Conservation (phyloP, 1,284 basidiomycete genomes). For the Mycosarcoma maydis region DNA sequence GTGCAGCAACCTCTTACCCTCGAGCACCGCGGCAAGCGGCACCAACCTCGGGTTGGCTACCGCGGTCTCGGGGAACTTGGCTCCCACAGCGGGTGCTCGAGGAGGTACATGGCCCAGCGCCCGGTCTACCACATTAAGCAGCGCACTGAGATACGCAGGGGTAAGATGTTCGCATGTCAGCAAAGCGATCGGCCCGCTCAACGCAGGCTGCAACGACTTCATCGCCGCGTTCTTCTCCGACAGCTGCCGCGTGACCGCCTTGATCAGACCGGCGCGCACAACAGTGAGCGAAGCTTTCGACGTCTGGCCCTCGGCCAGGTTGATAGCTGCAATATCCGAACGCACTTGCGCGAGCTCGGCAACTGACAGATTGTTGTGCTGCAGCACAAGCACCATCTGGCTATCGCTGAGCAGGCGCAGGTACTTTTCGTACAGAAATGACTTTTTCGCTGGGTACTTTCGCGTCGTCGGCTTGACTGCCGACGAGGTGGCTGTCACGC, state of each 20-base stretch:
- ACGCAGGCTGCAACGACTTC: slow-evolving; percentile 31
- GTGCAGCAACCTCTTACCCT: slow-evolving; percentile 51
- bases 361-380: slow-evolving; percentile 59
- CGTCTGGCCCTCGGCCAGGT: slow-evolving; percentile 35
- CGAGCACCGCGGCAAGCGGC: slow-evolving; percentile 53
- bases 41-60: slow-evolving; percentile 52
- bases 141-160: slow-evolving; percentile 51
- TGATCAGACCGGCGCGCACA: slow-evolving; percentile 50
- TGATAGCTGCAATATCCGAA: slow-evolving; percentile 47
- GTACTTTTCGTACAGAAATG: slow-evolving; percentile 58
- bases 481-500: slow-evolving; percentile 6
- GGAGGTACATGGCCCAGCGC: slow-evolving; percentile 47
- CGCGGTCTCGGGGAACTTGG: slow-evolving; percentile 17
- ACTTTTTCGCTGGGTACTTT: slow-evolving; percentile 48
- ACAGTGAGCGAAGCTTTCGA: slow-evolving; percentile 43
- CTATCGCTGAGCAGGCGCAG: slow-evolving; percentile 46
- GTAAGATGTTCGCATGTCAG: slow-evolving; percentile 55
- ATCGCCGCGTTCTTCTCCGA: slow-evolving; percentile 12
- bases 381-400: slow-evolving; percentile 53
- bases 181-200: slow-evolving; percentile 58
- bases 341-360: slow-evolving; percentile 52
- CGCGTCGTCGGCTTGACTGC: slow-evolving; percentile 5
- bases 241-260: slow-evolving; percentile 28
- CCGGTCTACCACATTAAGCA: slow-evolving; percentile 54
- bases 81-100: slow-evolving; percentile 19